Evolutionary conservation across 164 flowering plant genomes (phyloP).

Genomic region (Buxus sempervirens): DNA sequence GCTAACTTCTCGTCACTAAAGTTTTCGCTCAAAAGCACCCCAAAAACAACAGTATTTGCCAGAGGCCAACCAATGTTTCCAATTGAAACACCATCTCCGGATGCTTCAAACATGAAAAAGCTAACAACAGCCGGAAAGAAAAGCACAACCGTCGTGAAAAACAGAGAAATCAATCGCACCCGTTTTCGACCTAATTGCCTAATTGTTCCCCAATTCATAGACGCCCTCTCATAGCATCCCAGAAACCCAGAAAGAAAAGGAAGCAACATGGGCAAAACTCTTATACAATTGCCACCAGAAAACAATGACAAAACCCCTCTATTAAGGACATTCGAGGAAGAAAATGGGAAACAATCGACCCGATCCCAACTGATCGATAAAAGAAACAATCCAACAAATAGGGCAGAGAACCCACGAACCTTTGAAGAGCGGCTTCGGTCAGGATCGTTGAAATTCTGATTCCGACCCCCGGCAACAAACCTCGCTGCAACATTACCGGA

Average conservation of each 20-base stretch:
- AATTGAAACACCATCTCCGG: conserved; percentile 40
- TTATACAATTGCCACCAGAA: conserved; percentile 47
- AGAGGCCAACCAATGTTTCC: conserved; percentile 73
- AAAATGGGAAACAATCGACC: conserved; percentile 67
- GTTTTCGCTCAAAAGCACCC: conserved; percentile 79
- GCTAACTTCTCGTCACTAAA: conserved; percentile 54
- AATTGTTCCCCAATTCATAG: conserved; percentile 54
- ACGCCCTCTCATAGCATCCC: conserved; percentile 62
- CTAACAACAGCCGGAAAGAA: conserved; percentile 68
- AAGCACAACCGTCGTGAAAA: conserved; percentile 58
- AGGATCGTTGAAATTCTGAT: conserved; percentile 10
- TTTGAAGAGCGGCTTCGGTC: conserved; percentile 16
- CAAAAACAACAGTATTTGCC: conserved; percentile 85
- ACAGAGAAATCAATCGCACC: conserved; percentile 60
- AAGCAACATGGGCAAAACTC: conserved; percentile 71
- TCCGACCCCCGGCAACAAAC: conserved; percentile 27
- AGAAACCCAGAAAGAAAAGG: conserved; percentile 84
- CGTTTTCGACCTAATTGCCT: conserved; percentile 60
- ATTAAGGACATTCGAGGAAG: conserved; percentile 22
- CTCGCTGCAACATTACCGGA: conserved; percentile 69
- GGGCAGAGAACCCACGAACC: conserved; percentile 52
- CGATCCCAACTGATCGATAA: conserved; percentile 83
- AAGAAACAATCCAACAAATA: conserved; percentile 55
- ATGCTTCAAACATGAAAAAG: conserved; percentile 40
- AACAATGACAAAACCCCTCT: conserved; percentile 23